These are phyloP conservation scores for Basipetospora sp. DNA, from an alignment of 2,329 filamentous ascomycete species.

Conservation along the genomic window DNA sequence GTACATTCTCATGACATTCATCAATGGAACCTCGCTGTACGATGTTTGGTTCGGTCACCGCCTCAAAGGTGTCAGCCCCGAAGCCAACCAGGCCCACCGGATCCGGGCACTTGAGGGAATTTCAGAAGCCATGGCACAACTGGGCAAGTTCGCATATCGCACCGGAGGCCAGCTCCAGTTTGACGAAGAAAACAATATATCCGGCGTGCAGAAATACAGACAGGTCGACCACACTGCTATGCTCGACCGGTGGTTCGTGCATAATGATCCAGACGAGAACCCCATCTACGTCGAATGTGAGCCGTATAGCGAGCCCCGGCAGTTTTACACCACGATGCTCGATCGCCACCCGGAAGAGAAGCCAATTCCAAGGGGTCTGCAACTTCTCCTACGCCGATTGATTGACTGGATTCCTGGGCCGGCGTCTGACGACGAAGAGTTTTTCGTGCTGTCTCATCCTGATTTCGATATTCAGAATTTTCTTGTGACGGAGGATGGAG, in stretches of 20 bases:
- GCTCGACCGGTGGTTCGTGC: slow-evolving; percentile 7
- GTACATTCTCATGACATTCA: slow-evolving; percentile 15
- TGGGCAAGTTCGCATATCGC: slow-evolving; percentile 10
- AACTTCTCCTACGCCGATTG: slow-evolving; percentile 7
- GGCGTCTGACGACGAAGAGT: slow-evolving; percentile 7
- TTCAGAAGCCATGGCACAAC: slow-evolving; percentile 12
- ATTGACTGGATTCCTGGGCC: slow-evolving; percentile 11
- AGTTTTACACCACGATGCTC: no score
- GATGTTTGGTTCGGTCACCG: slow-evolving; percentile 15
- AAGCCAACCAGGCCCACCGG: neutral
- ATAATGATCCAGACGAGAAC: slow-evolving; percentile 8
- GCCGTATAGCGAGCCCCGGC: slow-evolving; percentile 6
- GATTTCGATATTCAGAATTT: slow-evolving; percentile 18
- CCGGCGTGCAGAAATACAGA: neutral
- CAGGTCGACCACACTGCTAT: slow-evolving; percentile 6
- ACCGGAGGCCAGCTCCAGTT: neutral
- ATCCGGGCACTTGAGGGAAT: slow-evolving; percentile 9
- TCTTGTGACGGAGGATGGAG: slow-evolving; percentile 15
- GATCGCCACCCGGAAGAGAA: no score
- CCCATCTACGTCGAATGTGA: slow-evolving; percentile 9
- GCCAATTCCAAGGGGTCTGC: no score
- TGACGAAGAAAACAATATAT: slow-evolving; percentile 1
- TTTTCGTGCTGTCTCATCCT: slow-evolving; percentile 16
- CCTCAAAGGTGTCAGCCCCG: slow-evolving; percentile 8
- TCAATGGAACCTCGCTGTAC: slow-evolving; percentile 13